Conservation (phyloP, 306 rosid species). For the Canavalia gladiata region DNA sequence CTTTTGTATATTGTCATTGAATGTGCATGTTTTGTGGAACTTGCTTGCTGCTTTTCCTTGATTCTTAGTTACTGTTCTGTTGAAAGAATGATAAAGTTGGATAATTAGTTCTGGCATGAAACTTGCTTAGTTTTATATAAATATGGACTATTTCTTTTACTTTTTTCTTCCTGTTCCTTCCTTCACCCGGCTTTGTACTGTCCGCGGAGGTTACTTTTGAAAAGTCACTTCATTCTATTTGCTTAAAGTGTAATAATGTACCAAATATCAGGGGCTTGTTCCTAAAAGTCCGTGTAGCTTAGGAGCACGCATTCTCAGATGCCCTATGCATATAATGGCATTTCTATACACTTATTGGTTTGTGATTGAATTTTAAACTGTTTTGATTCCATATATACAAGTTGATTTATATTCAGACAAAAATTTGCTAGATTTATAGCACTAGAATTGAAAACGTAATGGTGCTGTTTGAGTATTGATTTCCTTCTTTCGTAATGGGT, state of each 20-base stretch:
- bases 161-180: neutral
- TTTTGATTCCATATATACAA: neutral
- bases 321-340: neutral
- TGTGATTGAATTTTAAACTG: neutral
- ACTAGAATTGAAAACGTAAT: conserved; percentile 2
- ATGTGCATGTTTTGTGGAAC: conserved; percentile 4
- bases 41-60: conserved; percentile 5
- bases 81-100: conserved; percentile 24
- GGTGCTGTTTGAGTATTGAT: neutral
- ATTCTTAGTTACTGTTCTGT: conserved; percentile 23
- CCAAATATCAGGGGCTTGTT: neutral
- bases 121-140: conserved; percentile 12
- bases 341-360: conserved; percentile 10
- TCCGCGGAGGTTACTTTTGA: neutral
- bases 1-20: neutral
- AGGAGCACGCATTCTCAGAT: neutral
- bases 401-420: conserved; percentile 18
- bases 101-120: conserved; percentile 16
- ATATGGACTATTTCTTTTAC: conserved; percentile 5
- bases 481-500: conserved; percentile 8
- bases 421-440: neutral
- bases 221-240: neutral
- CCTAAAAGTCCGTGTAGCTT: conserved; percentile 24
- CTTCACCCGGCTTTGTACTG: neutral
- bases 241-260: neutral